A percentile compares a stretch with the other conserved stretches of the same genome.
phyloP scores from a whole-genome alignment of 1,139 yeast genomes.

The Geotrichum cucujoidarum region DNA sequence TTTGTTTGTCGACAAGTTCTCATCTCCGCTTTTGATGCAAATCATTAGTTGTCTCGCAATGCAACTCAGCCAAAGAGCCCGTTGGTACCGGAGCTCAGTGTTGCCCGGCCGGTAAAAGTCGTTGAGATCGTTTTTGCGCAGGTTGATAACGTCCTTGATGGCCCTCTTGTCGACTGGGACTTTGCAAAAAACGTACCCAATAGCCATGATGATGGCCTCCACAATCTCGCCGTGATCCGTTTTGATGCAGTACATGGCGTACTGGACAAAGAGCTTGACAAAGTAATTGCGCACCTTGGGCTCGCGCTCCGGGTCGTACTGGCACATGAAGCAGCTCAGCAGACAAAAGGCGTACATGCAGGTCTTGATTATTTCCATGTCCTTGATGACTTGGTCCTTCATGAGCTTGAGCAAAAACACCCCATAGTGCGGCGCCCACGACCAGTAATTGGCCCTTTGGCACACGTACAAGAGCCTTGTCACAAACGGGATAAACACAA shows the following conservation, averaged over 20 bases:
- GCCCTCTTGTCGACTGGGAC: constrained; percentile 8
- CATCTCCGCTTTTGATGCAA: constrained; percentile 9
- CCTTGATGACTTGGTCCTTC: not conserved
- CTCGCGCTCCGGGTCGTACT: constrained; percentile 13
- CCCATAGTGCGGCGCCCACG: constrained; percentile 17
- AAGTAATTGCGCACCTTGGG: constrained; percentile 6
- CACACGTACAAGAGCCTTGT: constrained; percentile 6
- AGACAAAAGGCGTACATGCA: constrained; percentile 9
- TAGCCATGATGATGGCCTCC: constrained; percentile 5
- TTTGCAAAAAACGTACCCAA: constrained; percentile 12
- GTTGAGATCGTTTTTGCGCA: constrained; percentile 1
- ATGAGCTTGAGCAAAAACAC: constrained; percentile 5
- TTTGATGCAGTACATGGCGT: constrained; percentile 1
- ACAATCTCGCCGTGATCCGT: not conserved
- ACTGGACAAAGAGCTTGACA: constrained; percentile 9
- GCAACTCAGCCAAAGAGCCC: constrained; percentile 15
- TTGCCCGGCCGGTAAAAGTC: constrained; percentile 1
- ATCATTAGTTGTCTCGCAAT: constrained; percentile 10
- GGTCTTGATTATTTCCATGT: not conserved
- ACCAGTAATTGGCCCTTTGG: constrained; percentile 15
- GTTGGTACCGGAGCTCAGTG: constrained; percentile 7
- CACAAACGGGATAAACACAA: constrained; percentile 6
- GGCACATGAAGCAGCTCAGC: constrained; percentile 14
- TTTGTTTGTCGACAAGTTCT: constrained; percentile 8
- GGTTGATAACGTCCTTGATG: not conserved